A percentile compares a stretch with the other conserved stretches of the same genome.
These are phyloP conservation scores for Rhizophagus clarus DNA, from an alignment of 192 early-diverging fungal genomes.

Conservation along the genomic window DNA sequence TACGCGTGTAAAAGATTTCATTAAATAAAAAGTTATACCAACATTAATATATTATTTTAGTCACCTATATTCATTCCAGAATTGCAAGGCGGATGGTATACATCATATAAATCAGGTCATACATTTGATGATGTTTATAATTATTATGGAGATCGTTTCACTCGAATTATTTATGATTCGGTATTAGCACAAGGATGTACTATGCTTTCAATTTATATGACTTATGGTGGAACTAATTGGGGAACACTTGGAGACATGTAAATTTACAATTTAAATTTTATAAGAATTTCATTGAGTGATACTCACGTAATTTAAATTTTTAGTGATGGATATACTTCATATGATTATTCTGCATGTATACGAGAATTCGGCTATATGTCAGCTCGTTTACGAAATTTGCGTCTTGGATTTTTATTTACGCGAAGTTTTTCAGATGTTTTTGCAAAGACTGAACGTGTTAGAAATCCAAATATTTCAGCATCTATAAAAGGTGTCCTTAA, in stretches of 20 bases:
- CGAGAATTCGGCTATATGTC: constrained; percentile 69
- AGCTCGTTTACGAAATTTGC: constrained; percentile 61
- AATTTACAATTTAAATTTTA: constrained; percentile 31
- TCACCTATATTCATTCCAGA: constrained; percentile 77
- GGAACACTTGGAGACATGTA: constrained; percentile 70
- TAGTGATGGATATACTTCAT: constrained; percentile 75
- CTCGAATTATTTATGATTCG: constrained; percentile 61
- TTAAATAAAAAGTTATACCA: no score
- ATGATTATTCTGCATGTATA: constrained; percentile 79
- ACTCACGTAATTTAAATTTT: constrained; percentile 9
- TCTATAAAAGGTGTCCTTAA: constrained; percentile 48
- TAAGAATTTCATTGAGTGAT: not conserved
- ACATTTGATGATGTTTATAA: constrained; percentile 70
- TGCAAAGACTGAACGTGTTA: constrained; percentile 50
- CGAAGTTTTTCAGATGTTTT: constrained; percentile 62
- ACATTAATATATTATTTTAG: constrained; percentile 31
- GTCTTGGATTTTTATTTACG: constrained; percentile 59
- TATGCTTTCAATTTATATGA: constrained; percentile 68
- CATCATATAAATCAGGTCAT: constrained; percentile 63
- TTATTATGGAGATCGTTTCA: constrained; percentile 73
- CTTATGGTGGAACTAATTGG: constrained; percentile 83
- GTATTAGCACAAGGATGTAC: constrained; percentile 67
- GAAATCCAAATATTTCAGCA: constrained; percentile 35
- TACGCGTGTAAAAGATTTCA: no score
- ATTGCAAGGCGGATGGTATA: constrained; percentile 82